Percentiles rank a stretch among this genome's conserved stretches.
Conservation (phyloP, 345 rosid species). For the Cardamine resedifolia region DNA sequence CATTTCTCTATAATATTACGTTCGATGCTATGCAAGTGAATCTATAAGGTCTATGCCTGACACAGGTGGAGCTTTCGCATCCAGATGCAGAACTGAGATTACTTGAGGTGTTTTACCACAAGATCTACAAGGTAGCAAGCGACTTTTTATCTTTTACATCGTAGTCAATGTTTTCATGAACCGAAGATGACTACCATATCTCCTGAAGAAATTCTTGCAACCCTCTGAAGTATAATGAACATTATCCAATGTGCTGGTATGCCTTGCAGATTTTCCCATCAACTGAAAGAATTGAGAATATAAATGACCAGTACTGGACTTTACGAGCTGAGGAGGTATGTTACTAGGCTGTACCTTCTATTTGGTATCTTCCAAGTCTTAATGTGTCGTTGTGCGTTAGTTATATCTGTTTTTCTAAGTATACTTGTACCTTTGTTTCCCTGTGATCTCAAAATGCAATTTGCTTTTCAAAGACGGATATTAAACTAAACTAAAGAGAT, state of each 20-base stretch:
- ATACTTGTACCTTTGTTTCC: not conserved
- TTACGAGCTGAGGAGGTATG: conserved; percentile 94
- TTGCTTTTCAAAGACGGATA: conserved; percentile 5
- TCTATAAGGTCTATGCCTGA: conserved; percentile 20
- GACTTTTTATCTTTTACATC: conserved; percentile 6
- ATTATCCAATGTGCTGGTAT: conserved; percentile 1
- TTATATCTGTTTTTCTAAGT: not conserved
- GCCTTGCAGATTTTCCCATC: conserved; percentile 78
- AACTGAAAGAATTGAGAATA: conserved; percentile 82
- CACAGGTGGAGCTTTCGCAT: conserved; percentile 89
- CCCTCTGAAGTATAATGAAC: conserved; percentile 2
- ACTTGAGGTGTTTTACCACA: conserved; percentile 91
- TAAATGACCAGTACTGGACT: conserved; percentile 97
- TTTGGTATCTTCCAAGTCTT: not conserved
- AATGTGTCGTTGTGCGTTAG: not conserved
- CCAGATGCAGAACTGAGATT: conserved; percentile 89
- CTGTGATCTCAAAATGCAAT: not conserved
- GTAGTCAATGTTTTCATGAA: conserved; percentile 5
- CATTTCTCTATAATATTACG: not conserved
- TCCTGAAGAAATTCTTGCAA: conserved; percentile 7
- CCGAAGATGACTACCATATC: not conserved
- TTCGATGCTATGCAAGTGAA: conserved; percentile 21
- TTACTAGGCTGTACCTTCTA: conserved; percentile 10
- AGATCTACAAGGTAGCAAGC: conserved; percentile 77
- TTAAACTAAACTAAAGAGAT: not conserved